Evolutionary conservation across 345 rosid species (phyloP).

Genomic region (Hypericum perforatum): DNA sequence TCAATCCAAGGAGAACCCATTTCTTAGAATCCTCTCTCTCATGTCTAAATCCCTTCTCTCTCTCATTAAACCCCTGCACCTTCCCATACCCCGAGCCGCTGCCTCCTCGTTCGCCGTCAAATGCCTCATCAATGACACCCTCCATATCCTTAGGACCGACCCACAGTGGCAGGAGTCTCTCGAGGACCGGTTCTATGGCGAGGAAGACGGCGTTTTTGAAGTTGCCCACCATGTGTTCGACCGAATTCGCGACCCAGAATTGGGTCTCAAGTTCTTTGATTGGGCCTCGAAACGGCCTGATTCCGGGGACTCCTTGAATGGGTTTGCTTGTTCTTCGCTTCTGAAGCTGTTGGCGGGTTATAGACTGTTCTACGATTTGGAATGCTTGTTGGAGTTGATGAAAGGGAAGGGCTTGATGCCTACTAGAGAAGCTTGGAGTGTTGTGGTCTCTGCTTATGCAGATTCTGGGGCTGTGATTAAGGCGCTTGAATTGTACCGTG

Average conservation of each 20-base stretch:
- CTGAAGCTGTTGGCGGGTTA: conserved; percentile 59
- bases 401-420: conserved; percentile 34
- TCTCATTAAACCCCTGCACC: conserved; percentile 49
- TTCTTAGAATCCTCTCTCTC: not conserved
- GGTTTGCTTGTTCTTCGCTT: conserved; percentile 57
- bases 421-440: conserved; percentile 49
- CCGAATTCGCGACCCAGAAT: conserved; percentile 40
- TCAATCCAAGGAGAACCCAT: too few relatives aligned
- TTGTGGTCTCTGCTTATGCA: conserved; percentile 41
- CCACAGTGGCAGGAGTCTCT: conserved; percentile 39
- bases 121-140: conserved; percentile 33
- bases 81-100: conserved; percentile 15
- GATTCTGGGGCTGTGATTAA: conserved; percentile 37
- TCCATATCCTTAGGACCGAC: conserved; percentile 45
- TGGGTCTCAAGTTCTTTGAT: conserved; percentile 53
- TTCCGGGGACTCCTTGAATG: conserved; percentile 24
- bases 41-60: conserved; percentile 79
- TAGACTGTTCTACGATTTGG: conserved; percentile 41
- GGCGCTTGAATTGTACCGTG: conserved; percentile 47
- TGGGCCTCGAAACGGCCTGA: conserved; percentile 35
- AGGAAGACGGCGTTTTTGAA: conserved; percentile 34
- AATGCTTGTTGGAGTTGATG: conserved; percentile 31
- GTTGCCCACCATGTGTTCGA: conserved; percentile 61
- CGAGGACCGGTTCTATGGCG: conserved; percentile 24
- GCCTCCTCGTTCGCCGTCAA: conserved; percentile 28